These are phyloP conservation scores for Eleusine coracana DNA, from an alignment of 176 grass and related monocot genomes.

Conservation along the genomic window DNA sequence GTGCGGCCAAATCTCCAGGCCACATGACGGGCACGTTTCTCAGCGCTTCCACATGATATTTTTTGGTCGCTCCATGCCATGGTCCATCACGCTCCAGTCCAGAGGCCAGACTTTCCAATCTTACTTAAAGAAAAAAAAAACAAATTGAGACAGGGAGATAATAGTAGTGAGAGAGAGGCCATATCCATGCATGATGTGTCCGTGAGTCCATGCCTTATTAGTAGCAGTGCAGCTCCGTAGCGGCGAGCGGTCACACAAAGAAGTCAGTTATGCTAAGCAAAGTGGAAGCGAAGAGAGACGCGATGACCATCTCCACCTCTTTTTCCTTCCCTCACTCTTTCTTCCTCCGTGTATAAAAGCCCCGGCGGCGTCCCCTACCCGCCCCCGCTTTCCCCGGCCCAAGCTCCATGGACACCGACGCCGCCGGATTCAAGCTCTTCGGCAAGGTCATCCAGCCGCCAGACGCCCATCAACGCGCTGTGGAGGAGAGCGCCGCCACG, in stretches of 20 bases:
- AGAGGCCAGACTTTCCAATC: neutral
- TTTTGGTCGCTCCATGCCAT: neutral
- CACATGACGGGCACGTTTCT: conserved; percentile 48
- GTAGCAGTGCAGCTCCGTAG: neutral
- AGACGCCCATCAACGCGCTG: conserved; percentile 10
- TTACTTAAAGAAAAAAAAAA: neutral
- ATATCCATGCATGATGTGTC: conserved; percentile 32
- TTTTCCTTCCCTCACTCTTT: neutral
- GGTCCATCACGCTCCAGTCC: conserved; percentile 36
- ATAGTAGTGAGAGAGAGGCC: neutral
- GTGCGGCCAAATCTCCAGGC: conserved; percentile 32
- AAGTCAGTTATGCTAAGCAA: conserved; percentile 45
- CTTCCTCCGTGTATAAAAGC: conserved; percentile 34
- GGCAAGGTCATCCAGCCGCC: conserved; percentile 77
- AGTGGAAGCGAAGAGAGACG: conserved; percentile 21
- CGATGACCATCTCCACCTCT: conserved; percentile 23
- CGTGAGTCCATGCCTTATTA: neutral
- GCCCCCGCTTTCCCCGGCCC: neutral
- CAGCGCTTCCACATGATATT: conserved; percentile 38
- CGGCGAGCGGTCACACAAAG: conserved; percentile 40
- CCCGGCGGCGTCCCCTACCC: conserved; percentile 13
- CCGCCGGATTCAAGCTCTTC: conserved; percentile 86
- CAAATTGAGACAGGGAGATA: too few relatives aligned
- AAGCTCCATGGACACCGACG: conserved; percentile 19
- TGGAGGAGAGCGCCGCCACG: conserved; percentile 14